These are phyloP conservation scores for Hypoxylon sp. DNA, from an alignment of 2,329 filamentous ascomycete genomes.

Conservation along the genomic window DNA sequence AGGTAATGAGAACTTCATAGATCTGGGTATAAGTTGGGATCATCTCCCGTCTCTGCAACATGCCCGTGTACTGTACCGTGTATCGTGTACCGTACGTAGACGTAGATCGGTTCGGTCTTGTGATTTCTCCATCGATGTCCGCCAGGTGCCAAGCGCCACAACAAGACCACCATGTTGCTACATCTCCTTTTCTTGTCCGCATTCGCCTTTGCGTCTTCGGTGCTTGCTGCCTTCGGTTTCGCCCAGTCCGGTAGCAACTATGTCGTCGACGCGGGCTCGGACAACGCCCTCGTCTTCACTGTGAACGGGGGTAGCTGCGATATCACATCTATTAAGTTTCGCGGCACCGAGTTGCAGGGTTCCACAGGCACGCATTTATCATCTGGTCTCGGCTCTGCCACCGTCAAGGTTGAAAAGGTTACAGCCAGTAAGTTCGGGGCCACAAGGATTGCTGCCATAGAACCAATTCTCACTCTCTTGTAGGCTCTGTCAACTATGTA, in stretches of 20 bases:
- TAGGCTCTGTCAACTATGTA: conserved; percentile 58
- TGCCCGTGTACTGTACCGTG: conserved; percentile 9
- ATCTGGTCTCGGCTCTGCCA: conserved; percentile 69
- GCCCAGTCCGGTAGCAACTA: conserved; percentile 52
- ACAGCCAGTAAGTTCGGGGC: conserved; percentile 41
- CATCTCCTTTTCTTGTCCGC: conserved; percentile 42
- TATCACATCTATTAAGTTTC: conserved; percentile 72
- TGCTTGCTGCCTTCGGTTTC: conserved; percentile 50
- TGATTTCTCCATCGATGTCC: conserved; percentile 4
- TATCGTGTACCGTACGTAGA: conserved; percentile 11
- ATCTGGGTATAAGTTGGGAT: conserved; percentile 30
- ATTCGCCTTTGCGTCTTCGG: conserved; percentile 45
- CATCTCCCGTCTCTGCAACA: conserved; percentile 25
- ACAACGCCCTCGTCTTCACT: conserved; percentile 63
- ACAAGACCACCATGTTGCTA: conserved; percentile 42
- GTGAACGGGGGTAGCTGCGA: conserved; percentile 68
- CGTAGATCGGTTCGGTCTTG: conserved; percentile 10
- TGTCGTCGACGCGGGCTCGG: conserved; percentile 55
- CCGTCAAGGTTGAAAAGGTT: conserved; percentile 61
- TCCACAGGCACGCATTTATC: conserved; percentile 66
- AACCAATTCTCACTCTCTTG: conserved; percentile 16
- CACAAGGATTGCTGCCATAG: not conserved
- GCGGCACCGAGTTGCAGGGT: conserved; percentile 70
- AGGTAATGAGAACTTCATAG: conserved; percentile 9
- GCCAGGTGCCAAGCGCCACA: conserved; percentile 3